Base-by-base conservation (phyloP, 805 yeast genomes). In the Candida montana region DNA sequence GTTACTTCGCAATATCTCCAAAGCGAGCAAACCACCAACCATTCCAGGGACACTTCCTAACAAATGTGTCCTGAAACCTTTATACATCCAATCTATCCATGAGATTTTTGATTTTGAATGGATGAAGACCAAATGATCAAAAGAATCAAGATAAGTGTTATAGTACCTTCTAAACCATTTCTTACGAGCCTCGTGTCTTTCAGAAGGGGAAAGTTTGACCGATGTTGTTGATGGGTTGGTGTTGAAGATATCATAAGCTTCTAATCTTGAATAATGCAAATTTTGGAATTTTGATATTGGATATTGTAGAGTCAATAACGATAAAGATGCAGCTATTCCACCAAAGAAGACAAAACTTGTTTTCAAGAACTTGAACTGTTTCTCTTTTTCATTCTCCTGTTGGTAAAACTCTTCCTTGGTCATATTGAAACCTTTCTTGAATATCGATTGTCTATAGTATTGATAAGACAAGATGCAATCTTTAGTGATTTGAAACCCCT, bases 31-130 rank as follows among this genome's bases (percentile, higher is more conserved):
- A 0, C 96, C 96, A 32, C 88, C 75, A 32, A 95, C 83, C 1
- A 96, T 86, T 2, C 95, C 87, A 1, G 98, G 98, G 33, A 90
- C 76, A 2, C 85, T 78, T 1, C 87, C 74, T 36, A 85, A 54
- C 0, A 95, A 83, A 46, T 82, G 83, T 43, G 81, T 66, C 7
- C 72, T 66, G 56, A 85, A 87, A 0, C 97, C 97, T 48, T 79
- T 81, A 56, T 89, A 91, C 9, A 81, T 71, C 76, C 90, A 79
- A 20, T 71, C 71, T 29, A 72, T 56, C 80, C 87, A 80, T 2
- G 77, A 63, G 24, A 72, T 57, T 23, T 69, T 69, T 4, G 86
- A 73, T 41, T 76, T 79, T 15, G 65, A 62, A 51, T 76, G 75
- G 49, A 80, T 69, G 43, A 72, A 65, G 31, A 70, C 51, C 26